Evolutionary conservation across 2,329 filamentous ascomycete species (phyloP), one percentile per base, ranked within the genome.

Genomic region (Hypomyces rosellus): DNA sequence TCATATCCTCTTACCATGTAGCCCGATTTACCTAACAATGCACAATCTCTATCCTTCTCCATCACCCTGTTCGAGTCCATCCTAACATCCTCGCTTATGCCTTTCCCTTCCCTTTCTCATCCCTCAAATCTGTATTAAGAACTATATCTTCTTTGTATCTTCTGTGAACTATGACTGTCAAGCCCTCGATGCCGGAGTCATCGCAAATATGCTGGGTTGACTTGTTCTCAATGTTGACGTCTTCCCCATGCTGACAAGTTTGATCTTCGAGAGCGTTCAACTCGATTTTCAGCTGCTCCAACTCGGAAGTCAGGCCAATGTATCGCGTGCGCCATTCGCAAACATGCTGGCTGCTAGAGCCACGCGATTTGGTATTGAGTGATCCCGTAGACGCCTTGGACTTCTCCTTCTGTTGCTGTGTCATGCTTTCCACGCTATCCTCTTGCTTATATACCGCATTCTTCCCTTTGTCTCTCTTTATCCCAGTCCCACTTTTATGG

Each of bases 131-230:
- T n/a, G 75, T 77, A 49, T 74, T 75, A 57, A 79, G 73, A 43
- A 78, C 69, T 57, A 79, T 56, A 53, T 80, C 75, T 44, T 77
- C 74, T 60, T 69, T 74, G 41, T 70, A 69, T 56, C 63, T 72
- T 57, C 75, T 63, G 61, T 77, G 76, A 61, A 80, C 65, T 43
- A 77, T 71, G 52, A 78, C 73, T 5, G 75, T 78, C 46, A 78
- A 59, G 11, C 74, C 74, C 51, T 75, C 68, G 30, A 78, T 71
- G 14, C 69, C 70, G 42, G 73, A 55, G 20, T 73, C 68, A 14
- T 66, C 65, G 34, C 49, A 55, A 11, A 48, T 48, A n/a, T 52
- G 34, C 12, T 53, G 50, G 1, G 45, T 34, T 3, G 46, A 46
- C 22, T 49, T 43, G 22, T 45, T 13, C 5, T 20, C 12, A 18